Evolutionary conservation across 768 basidiomycete species (phyloP).

Genomic region (Mycena kentingensis): DNA sequence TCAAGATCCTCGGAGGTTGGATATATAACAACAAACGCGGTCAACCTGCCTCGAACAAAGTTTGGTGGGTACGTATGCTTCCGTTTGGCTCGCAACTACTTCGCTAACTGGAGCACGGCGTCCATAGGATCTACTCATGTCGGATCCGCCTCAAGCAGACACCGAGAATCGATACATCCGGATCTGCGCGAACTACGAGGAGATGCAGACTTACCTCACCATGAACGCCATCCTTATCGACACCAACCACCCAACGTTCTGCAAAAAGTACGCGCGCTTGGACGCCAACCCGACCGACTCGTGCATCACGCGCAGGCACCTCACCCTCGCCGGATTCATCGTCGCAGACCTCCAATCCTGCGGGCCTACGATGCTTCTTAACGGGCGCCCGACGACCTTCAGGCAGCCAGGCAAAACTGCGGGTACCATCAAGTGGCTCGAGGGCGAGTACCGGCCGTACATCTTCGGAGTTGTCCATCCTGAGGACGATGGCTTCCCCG

Average conservation of each 20-base stretch:
- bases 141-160: no score
- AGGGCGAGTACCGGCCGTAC: slow-evolving; percentile 25
- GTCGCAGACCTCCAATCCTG: slow-evolving; percentile 26
- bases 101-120: no score
- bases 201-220: no score
- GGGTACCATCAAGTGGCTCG: slow-evolving; percentile 27
- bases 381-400: slow-evolving; percentile 3
- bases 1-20: slow-evolving; percentile 34
- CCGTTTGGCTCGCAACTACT: slow-evolving; percentile 4
- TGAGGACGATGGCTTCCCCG: slow-evolving; percentile 28
- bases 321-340: no score
- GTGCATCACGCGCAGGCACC: no score
- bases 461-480: slow-evolving; percentile 35
- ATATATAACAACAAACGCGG: slow-evolving; percentile 29
- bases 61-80: slow-evolving; percentile 34
- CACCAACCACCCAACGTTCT: no score
- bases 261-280: no score
- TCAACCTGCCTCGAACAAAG: slow-evolving; percentile 28
- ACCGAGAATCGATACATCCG: no score
- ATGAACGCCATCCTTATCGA: no score
- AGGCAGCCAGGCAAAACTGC: slow-evolving; percentile 17
- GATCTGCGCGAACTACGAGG: no score
- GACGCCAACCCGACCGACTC: no score
- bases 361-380: slow-evolving; percentile 22
- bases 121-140: no score